Base-by-base conservation (phyloP, 306 rosid species). In the Lablab purpureus region DNA sequence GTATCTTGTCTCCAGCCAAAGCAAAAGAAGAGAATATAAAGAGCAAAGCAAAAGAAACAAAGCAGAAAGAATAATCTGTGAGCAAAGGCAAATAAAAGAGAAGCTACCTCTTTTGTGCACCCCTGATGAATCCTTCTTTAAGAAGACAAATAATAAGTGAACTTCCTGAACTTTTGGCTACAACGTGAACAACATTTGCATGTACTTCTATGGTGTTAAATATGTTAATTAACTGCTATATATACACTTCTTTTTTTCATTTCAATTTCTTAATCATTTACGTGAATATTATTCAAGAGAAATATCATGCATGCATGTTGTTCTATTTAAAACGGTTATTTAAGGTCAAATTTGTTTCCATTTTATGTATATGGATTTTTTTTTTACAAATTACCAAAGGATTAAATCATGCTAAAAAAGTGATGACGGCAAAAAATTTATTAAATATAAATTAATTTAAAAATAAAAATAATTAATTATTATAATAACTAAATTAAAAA, bases 11-110 rank as follows among this genome's bases (percentile, higher is more conserved):
- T 10, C 4, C 4, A 4, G 49, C 71, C n/a, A 34, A 65, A 65
- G 49, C 10, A 34, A 63, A 63, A 32, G 43, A 34, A 46, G n/a
- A 30, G 69, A n/a, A n/a, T n/a, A n/a, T 36, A 64, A 34, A 64
- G 70, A 36, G 17, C 14, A 64, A 36, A 65, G 49, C 49, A 65
- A 65, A 65, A 64, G 70, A 64, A 10, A 36, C 27, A 64, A 65
- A 63, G 15, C 25, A 63, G 7, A 19, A 22, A 45, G 74, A 68
- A 45, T 21, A 21, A 21, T 45, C n/a, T 45, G 56, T 7, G 14
- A 67, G 56, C 1, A 45, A 15, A 67, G 22, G 51, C 22, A 67
- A 67, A 45, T 30, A 17, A 62, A 62, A 62, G 52, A 43, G 55
- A 45, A 15, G 23, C 55, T 14, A 21, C 4, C 19, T 43, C 74